Evolutionary conservation across 1,139 yeast species (phyloP).

Genomic region (Pichia cactophila): DNA sequence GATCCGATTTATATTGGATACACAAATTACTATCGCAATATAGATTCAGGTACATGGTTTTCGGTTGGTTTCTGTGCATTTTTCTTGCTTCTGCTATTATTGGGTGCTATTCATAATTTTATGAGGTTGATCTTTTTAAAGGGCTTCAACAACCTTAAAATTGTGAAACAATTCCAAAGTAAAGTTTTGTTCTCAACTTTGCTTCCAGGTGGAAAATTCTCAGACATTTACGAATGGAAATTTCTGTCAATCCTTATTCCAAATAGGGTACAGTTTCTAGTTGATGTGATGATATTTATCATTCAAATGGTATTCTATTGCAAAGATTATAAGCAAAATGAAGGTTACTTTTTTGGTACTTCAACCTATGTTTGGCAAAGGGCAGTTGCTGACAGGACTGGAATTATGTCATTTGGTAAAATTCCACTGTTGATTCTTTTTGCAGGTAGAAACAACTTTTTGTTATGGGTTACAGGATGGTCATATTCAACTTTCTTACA

Average conservation of each 20-base stretch:
- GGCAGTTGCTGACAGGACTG: slow-evolving; percentile 37
- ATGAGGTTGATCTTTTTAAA: slow-evolving; percentile 3
- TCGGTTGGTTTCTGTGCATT: slow-evolving; percentile 10
- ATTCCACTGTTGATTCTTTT: slow-evolving; percentile 38
- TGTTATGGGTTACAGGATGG: slow-evolving; percentile 46
- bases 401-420: slow-evolving; percentile 35
- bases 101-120: slow-evolving; percentile 11
- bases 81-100: slow-evolving; percentile 8
- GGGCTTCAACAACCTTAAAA: slow-evolving; percentile 1
- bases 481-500: slow-evolving; percentile 40
- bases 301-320: slow-evolving; percentile 14
- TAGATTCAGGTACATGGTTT: slow-evolving; percentile 15
- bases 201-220: slow-evolving; percentile 13
- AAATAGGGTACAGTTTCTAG: slow-evolving; percentile 14
- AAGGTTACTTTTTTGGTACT: slow-evolving; percentile 12
- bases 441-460: slow-evolving; percentile 50
- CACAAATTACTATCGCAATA: slow-evolving; percentile 3
- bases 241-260: slow-evolving; percentile 11
- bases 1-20: neutral
- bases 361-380: slow-evolving; percentile 6
- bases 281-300: slow-evolving; percentile 9
- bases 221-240: slow-evolving; percentile 7
- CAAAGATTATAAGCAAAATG: slow-evolving; percentile 2
- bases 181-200: slow-evolving; percentile 13
- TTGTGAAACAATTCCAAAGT: slow-evolving; percentile 8